These are phyloP conservation scores for Coemansia sp. DNA, from an alignment of 192 early-diverging fungal genomes.

Conservation along the genomic window DNA sequence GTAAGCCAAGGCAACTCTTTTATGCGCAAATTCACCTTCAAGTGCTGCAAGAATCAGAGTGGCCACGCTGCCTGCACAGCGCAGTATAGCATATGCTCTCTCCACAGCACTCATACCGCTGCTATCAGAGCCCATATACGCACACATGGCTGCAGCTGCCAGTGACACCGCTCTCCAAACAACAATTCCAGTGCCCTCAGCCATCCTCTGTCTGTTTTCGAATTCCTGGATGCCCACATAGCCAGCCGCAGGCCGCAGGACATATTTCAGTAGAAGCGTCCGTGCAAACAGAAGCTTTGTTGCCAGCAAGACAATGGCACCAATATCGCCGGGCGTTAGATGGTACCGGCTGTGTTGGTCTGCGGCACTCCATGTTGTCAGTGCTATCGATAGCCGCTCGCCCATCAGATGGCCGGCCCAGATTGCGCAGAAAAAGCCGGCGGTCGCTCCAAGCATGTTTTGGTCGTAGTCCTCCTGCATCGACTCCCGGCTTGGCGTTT, in stretches of 20 bases:
- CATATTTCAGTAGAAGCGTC: slow-evolving; percentile 16
- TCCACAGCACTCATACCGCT: not conserved
- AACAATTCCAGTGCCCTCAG: not conserved
- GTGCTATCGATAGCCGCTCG: slow-evolving; percentile 17
- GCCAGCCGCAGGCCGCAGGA: slow-evolving; percentile 19
- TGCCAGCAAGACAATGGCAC: slow-evolving; percentile 10
- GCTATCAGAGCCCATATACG: not conserved
- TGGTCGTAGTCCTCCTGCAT: slow-evolving; percentile 36
- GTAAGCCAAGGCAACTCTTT: not conserved
- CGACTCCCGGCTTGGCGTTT: slow-evolving; percentile 14
- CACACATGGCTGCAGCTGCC: slow-evolving; percentile 1
- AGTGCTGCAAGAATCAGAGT: slow-evolving; percentile 5
- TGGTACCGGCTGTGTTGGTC: slow-evolving; percentile 9
- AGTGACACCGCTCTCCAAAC: not conserved
- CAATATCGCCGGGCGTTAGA: slow-evolving; percentile 23
- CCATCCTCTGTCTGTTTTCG: not conserved
- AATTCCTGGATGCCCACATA: not conserved
- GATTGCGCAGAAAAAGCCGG: slow-evolving; percentile 41
- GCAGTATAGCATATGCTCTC: slow-evolving; percentile 14
- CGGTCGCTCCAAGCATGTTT: slow-evolving; percentile 25
- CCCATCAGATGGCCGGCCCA: slow-evolving; percentile 35
- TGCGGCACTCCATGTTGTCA: slow-evolving; percentile 14
- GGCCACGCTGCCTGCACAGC: slow-evolving; percentile 9
- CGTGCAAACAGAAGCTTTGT: slow-evolving; percentile 34
- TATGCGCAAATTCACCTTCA: not conserved